Evolutionary conservation across 805 yeast genomes (phyloP), one percentile per base, ranked within the genome.

Genomic region (Myxozyma melibiosi): DNA sequence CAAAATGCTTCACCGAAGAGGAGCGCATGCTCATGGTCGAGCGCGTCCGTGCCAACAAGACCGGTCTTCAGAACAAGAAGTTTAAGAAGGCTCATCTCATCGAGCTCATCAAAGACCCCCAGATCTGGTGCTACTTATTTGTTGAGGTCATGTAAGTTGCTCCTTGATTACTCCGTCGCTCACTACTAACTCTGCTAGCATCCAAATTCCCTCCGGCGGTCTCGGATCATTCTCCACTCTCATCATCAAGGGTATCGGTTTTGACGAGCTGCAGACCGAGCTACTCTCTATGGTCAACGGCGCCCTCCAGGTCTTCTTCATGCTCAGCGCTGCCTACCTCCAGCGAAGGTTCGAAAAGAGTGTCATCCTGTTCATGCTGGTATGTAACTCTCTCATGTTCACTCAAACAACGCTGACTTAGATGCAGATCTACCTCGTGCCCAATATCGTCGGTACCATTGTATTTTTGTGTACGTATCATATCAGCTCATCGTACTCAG

Each of bases 131-230:
- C 18, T 70, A 75, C 58, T 73, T 81, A 53, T 57, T 71, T 2
- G 71, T 75, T 20, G 18, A 25, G 38, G n/a, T 53, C 22, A 16
- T 25, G n/a, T 9, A 31, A 7, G 40, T 11, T 20, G 34, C 48
- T 77, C 73, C 44, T 66, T 76, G n/a, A 66, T 76, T 38, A 73
- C 70, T 48, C 75, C 76, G 66, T 7, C 34, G 34, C 11, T 30
- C 13, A 70, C 77, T 58, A 84, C 79, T 61, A 79, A 81, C 62
- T 86, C 85, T 62, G 87, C 84, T 48, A 67, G 78, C 51, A 74
- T 81, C 18, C 77, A 76, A 66, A 80, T 80, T 64, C 73, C 78
- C 44, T 71, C 77, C 42, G 24, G 65, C 13, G 41, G 41, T 13
- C 65, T 13, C 28, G 58, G 37, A 55, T 57, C 40, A 37, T 64